Evolutionary conservation across 1,139 yeast species (phyloP).

Genomic region (Suhomyces choctaworum): DNA sequence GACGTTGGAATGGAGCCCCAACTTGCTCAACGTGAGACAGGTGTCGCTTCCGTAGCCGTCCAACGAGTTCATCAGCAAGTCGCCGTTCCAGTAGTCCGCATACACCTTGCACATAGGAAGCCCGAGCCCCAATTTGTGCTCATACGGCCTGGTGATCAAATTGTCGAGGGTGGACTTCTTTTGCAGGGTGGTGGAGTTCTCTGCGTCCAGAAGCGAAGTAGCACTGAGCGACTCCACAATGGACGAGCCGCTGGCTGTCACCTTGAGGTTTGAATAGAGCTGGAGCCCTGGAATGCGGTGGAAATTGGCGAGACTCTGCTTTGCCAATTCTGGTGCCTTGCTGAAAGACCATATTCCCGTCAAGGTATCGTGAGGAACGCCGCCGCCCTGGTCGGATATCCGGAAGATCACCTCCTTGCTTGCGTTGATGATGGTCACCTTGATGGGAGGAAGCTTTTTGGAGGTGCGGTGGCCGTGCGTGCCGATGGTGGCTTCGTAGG

Average conservation of each 20-base stretch:
- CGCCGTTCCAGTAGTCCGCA: constrained; percentile 96
- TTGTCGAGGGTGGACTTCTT: constrained; percentile 40
- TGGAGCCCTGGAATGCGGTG: constrained; percentile 65
- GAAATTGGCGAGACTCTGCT: constrained; percentile 58
- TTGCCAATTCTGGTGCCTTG: constrained; percentile 59
- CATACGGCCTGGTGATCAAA: constrained; percentile 70
- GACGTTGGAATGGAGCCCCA: constrained; percentile 66
- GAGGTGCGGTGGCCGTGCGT: constrained; percentile 32
- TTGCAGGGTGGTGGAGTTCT: constrained; percentile 28
- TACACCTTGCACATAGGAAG: constrained; percentile 89
- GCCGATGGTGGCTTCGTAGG: constrained; percentile 74
- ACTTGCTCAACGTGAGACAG: constrained; percentile 70
- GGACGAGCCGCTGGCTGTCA: constrained; percentile 43
- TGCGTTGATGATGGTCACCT: constrained; percentile 68
- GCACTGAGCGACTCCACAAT: constrained; percentile 30
- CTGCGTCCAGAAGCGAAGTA: constrained; percentile 45
- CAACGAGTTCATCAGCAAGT: constrained; percentile 72
- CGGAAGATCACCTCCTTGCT: constrained; percentile 69
- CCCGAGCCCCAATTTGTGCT: constrained; percentile 79
- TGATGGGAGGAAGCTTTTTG: constrained; percentile 62
- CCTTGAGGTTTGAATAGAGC: constrained; percentile 41
- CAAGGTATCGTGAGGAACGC: constrained; percentile 59
- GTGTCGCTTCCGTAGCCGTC: constrained; percentile 95
- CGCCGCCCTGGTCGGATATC: constrained; percentile 90
- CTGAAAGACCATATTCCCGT: constrained; percentile 83